phyloP scores from a whole-genome alignment of 805 yeast species.

The Pichia cephalocereana region DNA sequence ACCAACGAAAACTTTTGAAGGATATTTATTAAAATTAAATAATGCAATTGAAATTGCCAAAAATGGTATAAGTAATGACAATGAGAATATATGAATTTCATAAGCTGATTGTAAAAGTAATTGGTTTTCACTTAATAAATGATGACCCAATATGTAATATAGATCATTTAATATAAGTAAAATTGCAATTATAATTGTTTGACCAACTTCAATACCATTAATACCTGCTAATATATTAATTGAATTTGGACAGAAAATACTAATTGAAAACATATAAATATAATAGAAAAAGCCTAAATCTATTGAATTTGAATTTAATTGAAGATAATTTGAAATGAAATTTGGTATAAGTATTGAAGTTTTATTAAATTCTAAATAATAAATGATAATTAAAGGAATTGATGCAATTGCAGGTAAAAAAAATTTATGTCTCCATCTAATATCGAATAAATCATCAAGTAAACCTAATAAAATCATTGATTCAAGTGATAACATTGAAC shows the following conservation, averaged over 20 bases:
- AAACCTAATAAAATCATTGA: conserved; percentile 79
- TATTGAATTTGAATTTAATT: conserved; percentile 35
- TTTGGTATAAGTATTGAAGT: conserved; percentile 81
- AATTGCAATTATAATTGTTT: conserved; percentile 67
- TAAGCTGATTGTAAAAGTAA: conserved; percentile 44
- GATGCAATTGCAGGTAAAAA: conserved; percentile 92
- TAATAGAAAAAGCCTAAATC: conserved; percentile 80
- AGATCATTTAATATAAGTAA: conserved; percentile 69
- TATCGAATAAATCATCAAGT: conserved; percentile 90
- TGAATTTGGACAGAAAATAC: conserved; percentile 93
- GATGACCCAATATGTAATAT: conserved; percentile 57
- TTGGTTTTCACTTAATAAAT: conserved; percentile 30
- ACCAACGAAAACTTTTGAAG: conserved; percentile 91
- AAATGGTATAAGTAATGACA: conserved; percentile 74
- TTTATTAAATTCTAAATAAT: conserved; percentile 88
- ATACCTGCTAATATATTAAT: conserved; percentile 94
- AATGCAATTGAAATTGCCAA: conserved; percentile 76
- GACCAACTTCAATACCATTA: conserved; percentile 96
- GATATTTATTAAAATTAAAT: conserved; percentile 77
- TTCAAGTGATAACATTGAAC: conserved; percentile 77
- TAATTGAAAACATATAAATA: conserved; percentile 79
- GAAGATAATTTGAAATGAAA: conserved; percentile 38
- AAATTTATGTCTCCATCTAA: conserved; percentile 96
- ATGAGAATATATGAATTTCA: conserved; percentile 76
- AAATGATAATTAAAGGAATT: conserved; percentile 82